These are phyloP conservation scores for Euptelea pleiosperma DNA, from an alignment of 164 flowering plant genomes.

Conservation along the genomic window DNA sequence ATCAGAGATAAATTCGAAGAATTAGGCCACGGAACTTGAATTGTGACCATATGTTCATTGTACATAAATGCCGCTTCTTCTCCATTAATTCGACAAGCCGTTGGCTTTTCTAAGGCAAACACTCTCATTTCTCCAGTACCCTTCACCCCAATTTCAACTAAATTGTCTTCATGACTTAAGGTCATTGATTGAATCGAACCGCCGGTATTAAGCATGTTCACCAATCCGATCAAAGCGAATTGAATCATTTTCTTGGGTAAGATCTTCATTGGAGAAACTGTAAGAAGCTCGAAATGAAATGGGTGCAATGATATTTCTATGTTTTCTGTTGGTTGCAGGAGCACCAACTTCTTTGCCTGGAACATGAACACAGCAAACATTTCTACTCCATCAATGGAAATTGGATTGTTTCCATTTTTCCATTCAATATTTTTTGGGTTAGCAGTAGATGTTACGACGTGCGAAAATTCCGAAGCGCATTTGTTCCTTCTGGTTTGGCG, in stretches of 20 bases:
- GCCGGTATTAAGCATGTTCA: slow-evolving; percentile 68
- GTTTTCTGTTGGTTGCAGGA: slow-evolving; percentile 29
- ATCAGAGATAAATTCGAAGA: slow-evolving; percentile 29
- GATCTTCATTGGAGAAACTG: slow-evolving; percentile 42
- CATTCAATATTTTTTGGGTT: slow-evolving; percentile 54
- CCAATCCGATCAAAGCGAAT: slow-evolving; percentile 63
- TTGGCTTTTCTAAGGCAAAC: slow-evolving; percentile 45
- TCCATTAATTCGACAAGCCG: slow-evolving; percentile 38
- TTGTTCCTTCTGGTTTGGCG: slow-evolving; percentile 46
- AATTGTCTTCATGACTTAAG: slow-evolving; percentile 13
- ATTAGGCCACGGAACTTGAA: slow-evolving; percentile 56
- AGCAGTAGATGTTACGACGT: slow-evolving; percentile 28
- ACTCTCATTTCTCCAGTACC: slow-evolving; percentile 62
- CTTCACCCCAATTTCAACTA: slow-evolving; percentile 39
- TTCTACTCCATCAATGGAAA: slow-evolving; percentile 32
- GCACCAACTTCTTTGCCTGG: slow-evolving; percentile 37
- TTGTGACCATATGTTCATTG: slow-evolving; percentile 41
- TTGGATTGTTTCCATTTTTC: slow-evolving; percentile 39
- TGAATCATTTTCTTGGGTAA: slow-evolving; percentile 25
- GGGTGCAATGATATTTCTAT: slow-evolving; percentile 46
- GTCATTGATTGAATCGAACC: slow-evolving; percentile 50
- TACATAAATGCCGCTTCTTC: slow-evolving; percentile 37
- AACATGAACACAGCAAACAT: slow-evolving; percentile 43
- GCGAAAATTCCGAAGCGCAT: slow-evolving; percentile 42
- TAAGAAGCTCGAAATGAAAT: slow-evolving; percentile 55